These are phyloP conservation scores for Suillus decipiens DNA, from an alignment of 768 basidiomycete species.

Conservation along the genomic window DNA sequence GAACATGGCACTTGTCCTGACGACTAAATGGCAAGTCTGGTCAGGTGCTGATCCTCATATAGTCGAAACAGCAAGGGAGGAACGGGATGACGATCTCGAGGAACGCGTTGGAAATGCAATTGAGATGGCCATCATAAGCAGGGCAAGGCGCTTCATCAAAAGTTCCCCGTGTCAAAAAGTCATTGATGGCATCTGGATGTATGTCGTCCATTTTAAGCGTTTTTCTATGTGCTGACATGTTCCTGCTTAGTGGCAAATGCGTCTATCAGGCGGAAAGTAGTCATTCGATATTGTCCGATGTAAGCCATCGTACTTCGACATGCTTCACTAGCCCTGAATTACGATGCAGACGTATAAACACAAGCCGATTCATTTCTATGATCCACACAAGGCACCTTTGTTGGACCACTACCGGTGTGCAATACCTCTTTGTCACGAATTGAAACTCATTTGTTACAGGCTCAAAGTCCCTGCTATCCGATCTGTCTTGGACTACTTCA, in stretches of 20 bases:
- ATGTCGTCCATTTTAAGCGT: conserved; percentile 24
- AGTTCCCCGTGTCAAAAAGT: conserved; percentile 88
- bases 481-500: conserved; percentile 85
- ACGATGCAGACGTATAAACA: conserved; percentile 84
- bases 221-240: conserved; percentile 21
- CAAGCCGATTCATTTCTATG: conserved; percentile 90
- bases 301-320: conserved; percentile 34
- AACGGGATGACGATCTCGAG: conserved; percentile 71
- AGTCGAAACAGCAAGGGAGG: conserved; percentile 57
- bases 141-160: conserved; percentile 88
- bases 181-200: conserved; percentile 83
- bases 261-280: conserved; percentile 89
- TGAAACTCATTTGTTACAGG: conserved; percentile 36
- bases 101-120: conserved; percentile 89
- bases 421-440: background rate
- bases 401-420: conserved; percentile 91
- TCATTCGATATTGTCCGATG: conserved; percentile 89
- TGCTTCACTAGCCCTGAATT: conserved; percentile 5
- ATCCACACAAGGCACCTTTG: conserved; percentile 91
- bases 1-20: conserved; percentile 67
- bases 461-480: conserved; percentile 94
- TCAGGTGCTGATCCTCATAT: conserved; percentile 67
- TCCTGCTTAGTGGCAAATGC: conserved; percentile 69
- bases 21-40: conserved; percentile 82
- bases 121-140: conserved; percentile 87